Percentiles rank a stretch among this genome's conserved stretches.
These are phyloP conservation scores for Trichomonas gallinae DNA, from an alignment of 208 protist genomes.

Conservation along the genomic window DNA sequence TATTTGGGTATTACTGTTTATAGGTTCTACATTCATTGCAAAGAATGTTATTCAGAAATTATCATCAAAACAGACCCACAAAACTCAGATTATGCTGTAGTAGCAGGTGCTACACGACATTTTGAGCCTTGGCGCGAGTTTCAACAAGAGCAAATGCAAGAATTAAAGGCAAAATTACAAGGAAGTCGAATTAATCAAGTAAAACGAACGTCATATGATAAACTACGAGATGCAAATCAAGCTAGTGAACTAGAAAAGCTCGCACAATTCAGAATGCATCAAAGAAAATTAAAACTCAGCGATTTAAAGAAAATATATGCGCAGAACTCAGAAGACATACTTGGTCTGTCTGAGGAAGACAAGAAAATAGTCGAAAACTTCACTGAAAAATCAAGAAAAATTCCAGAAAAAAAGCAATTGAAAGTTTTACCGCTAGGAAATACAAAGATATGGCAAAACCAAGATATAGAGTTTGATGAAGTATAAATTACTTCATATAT, in stretches of 20 bases:
- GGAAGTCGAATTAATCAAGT: neutral
- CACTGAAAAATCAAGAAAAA: neutral
- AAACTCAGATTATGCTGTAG: constrained; percentile 56
- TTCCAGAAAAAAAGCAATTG: neutral
- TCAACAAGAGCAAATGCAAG: neutral
- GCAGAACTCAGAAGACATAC: neutral
- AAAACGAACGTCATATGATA: neutral
- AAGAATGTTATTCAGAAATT: constrained; percentile 52
- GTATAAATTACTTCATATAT: too few species aligned
- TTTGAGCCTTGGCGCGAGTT: constrained; percentile 53
- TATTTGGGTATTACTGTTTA: constrained; percentile 54
- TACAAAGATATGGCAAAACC: neutral
- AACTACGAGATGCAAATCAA: neutral
- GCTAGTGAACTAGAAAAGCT: neutral
- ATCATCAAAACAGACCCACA: constrained; percentile 62
- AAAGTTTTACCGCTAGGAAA: neutral
- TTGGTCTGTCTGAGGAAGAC: neutral
- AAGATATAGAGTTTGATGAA: too few species aligned
- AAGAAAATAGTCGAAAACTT: neutral
- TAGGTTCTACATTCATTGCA: constrained; percentile 58
- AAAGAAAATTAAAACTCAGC: neutral
- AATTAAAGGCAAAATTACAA: neutral
- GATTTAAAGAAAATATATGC: neutral
- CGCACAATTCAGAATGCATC: neutral
- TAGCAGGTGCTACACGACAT: constrained; percentile 45